Percentiles rank a stretch among this genome's conserved stretches.
These are phyloP conservation scores for Beauveria varroae DNA, from an alignment of 2,329 filamentous ascomycete species.

Conservation along the genomic window DNA sequence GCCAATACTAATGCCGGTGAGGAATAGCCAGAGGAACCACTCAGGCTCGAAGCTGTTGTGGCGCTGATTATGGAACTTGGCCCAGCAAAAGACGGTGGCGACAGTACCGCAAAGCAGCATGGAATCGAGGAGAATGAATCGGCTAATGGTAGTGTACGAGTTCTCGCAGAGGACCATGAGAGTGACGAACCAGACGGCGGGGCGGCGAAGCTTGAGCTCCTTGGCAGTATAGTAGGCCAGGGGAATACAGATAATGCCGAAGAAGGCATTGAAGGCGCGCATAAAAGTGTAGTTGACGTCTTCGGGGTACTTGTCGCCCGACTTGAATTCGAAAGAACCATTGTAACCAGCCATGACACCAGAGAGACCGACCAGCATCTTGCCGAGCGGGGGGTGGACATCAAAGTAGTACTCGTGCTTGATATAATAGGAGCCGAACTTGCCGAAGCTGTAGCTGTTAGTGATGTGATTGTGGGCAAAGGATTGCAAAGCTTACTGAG, in stretches of 20 bases:
- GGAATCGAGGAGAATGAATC: conserved; percentile 95
- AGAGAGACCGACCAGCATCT: conserved; percentile 95
- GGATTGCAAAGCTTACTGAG: conserved; percentile 41
- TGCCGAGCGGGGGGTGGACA: conserved; percentile 89
- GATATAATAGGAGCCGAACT: conserved; percentile 98
- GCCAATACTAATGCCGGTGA: conserved; percentile 92
- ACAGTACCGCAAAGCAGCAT: conserved; percentile 99
- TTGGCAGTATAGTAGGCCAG: conserved; percentile 92
- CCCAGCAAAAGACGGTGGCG: conserved; percentile 93
- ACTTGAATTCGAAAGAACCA: conserved; percentile 99
- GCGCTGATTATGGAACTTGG: conserved; percentile 87
- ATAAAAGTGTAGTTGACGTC: conserved; percentile 98
- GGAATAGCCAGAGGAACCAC: conserved; percentile 91
- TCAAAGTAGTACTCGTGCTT: conserved; percentile 98
- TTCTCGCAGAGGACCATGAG: conserved; percentile 98
- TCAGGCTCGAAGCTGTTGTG: conserved; percentile 78
- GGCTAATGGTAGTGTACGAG: conserved; percentile 97
- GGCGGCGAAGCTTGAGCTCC: conserved; percentile 77
- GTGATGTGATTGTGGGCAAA: conserved; percentile 9
- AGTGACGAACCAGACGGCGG: conserved; percentile 89
- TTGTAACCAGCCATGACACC: conserved; percentile 97
- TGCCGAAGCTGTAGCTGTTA: conserved; percentile 61
- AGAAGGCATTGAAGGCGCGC: conserved; percentile 94
- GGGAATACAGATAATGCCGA: conserved; percentile 86
- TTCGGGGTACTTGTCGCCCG: conserved; percentile 86